A percentile compares a stretch with the other conserved stretches of the same genome.
These are phyloP conservation scores for Gracilaria caudata DNA, from an alignment of 23 red algal species.

Conservation along the genomic window DNA sequence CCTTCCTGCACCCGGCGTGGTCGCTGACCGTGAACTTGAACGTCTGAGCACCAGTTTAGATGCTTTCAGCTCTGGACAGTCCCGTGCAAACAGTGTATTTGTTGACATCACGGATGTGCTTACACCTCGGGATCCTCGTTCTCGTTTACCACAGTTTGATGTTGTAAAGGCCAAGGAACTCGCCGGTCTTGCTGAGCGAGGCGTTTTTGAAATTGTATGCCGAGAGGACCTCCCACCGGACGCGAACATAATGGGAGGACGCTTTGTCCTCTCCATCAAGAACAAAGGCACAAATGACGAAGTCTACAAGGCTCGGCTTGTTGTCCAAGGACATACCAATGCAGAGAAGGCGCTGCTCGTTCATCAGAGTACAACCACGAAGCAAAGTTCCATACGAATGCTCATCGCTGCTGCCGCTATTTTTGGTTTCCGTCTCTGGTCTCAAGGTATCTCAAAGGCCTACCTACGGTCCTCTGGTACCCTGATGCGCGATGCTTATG, in stretches of 20 bases:
- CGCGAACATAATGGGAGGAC: conserved; percentile 33
- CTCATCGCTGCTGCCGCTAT: conserved; percentile 7
- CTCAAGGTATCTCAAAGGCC: neutral
- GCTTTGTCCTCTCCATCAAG: conserved; percentile 41
- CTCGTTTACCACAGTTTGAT: neutral
- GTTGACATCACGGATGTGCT: neutral
- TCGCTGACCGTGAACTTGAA: no score
- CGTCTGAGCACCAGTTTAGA: no score
- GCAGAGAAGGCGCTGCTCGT: neutral
- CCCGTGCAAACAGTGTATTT: no score
- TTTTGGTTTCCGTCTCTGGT: neutral
- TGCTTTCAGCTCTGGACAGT: no score
- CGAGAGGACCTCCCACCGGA: neutral
- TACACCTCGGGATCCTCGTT: neutral
- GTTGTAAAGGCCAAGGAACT: conserved; percentile 4
- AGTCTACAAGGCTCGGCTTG: conserved; percentile 37
- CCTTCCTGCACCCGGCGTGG: no score
- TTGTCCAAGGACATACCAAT: conserved; percentile 46
- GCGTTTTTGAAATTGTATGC: neutral
- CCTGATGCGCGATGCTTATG: conserved; percentile 2
- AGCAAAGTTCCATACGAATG: conserved; percentile 22
- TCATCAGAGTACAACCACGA: conserved; percentile 15
- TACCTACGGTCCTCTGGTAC: neutral
- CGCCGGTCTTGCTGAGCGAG: neutral
- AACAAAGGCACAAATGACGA: conserved; percentile 31